Base-by-base conservation (phyloP, 2,329 filamentous ascomycete genomes). In the Coniochaeta pulveracea region DNA sequence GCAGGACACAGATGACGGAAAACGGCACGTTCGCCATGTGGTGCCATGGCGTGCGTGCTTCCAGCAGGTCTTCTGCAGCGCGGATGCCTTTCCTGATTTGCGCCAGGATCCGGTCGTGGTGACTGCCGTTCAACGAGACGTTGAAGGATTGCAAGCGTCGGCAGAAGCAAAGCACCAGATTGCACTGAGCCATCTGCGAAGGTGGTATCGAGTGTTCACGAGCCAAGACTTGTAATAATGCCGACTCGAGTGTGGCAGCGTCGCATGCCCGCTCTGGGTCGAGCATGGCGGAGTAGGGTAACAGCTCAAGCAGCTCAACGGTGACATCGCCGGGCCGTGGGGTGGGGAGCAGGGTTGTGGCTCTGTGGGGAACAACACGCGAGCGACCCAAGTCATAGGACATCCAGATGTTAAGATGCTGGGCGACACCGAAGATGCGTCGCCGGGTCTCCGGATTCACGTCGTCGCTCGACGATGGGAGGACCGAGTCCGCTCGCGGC, bases 1-100 rank as follows among this genome's bases (percentile, higher is more conserved):
- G 52, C 5, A 74, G 50, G 0, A 69, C 57, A 37, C 70, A 74
- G 19, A 75, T 58, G 0, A 70, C 61, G 34, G 75, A 71, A 39
- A 76, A 76, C 0, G 71, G 71, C 0, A 75, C 65, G 31, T 76
- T 74, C 18, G 67, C 68, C 28, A 70, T 61, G 37, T 76, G 70
- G 42, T 75, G 72, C 71, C 71, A 76, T 0, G 70, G 69, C 3
- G 56, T 54, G 10, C 55, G 53, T 8, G 51, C 48, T 3, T 57
- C 52, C 1, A 66, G 51, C 45, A 73, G 62, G 5, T 47, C 48
- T 5, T 60, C 55, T 1, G 69, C 65, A 0, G 65, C 64, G 15
- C 55, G 51, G 8, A 74, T 57, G 0, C 61, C 67, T 15, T 48
- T 51, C 3, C 57, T 54, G 0, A 61, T 56, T 4, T 74, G 51